These are phyloP conservation scores for Nigrospora osmanthi DNA, from an alignment of 2,329 filamentous ascomycete species.

Conservation along the genomic window DNA sequence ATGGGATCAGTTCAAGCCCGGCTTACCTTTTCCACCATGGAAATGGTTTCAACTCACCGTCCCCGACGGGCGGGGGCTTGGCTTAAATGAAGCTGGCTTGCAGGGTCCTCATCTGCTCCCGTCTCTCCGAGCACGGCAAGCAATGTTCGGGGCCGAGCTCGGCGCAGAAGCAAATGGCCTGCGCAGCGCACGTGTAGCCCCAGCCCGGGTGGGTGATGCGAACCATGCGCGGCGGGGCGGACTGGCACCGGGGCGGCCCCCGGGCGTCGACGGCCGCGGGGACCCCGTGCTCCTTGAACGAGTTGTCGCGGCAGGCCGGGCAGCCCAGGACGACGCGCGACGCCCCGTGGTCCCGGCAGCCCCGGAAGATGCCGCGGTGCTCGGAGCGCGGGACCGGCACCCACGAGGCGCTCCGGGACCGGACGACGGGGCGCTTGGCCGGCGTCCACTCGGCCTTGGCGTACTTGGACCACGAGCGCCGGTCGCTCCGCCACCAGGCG, in stretches of 20 bases:
- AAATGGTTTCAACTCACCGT: no score
- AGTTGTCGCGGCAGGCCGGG: neutral
- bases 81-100: neutral
- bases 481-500: no score
- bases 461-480: no score
- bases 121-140: slow-evolving; percentile 1
- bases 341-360: neutral
- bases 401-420: neutral
- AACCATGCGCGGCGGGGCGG: neutral
- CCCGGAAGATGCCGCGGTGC: neutral
- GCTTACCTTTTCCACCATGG: no score
- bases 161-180: neutral
- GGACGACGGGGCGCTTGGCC: neutral
- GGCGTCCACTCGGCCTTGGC: no score
- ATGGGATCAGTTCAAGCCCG: no score
- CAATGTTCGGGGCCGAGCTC: neutral
- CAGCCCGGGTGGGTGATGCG: neutral
- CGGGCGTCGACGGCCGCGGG: neutral
- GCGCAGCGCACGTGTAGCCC: neutral
- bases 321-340: neutral
- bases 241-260: neutral
- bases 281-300: neutral
- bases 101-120: neutral
- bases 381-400: neutral
- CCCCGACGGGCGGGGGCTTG: neutral